phyloP scores from a whole-genome alignment of 139 green algal species.

The Zygnema cylindricum region DNA sequence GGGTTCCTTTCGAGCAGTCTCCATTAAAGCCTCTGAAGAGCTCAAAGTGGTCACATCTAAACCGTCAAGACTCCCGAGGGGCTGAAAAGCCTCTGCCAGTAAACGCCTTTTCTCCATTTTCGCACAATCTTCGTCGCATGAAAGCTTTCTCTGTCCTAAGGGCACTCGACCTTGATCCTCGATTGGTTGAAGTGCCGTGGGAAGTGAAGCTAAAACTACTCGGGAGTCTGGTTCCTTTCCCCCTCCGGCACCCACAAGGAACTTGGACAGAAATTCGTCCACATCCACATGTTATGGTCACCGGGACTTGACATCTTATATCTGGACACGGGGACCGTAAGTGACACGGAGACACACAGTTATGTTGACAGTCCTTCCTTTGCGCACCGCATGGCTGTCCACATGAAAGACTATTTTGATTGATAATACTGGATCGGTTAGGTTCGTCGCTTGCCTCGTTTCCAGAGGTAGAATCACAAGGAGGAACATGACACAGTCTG shows the following conservation, averaged over 20 bases:
- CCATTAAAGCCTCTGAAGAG: background rate
- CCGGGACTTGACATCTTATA: conserved; percentile 19
- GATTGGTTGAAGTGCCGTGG: conserved; percentile 21
- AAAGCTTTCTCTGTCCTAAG: conserved; percentile 45
- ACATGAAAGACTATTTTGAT: conserved; percentile 24
- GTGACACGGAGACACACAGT: conserved; percentile 42
- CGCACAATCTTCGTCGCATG: conserved; percentile 56
- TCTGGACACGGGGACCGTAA: conserved; percentile 34
- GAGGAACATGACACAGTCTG: conserved; percentile 36
- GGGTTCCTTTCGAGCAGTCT: conserved; percentile 29
- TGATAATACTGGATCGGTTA: too few relatives aligned
- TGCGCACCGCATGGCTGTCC: conserved; percentile 51
- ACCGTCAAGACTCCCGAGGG: background rate
- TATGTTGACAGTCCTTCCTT: conserved; percentile 44
- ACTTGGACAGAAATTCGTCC: conserved; percentile 36
- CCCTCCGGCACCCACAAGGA: conserved; percentile 30
- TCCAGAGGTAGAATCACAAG: conserved; percentile 7
- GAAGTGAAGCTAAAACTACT: background rate
- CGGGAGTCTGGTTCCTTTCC: conserved; percentile 40
- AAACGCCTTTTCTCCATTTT: conserved; percentile 37
- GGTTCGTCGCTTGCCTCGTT: background rate
- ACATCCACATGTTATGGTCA: conserved; percentile 48
- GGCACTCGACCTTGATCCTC: conserved; percentile 23
- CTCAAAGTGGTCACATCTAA: background rate
- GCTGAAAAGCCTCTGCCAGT: conserved; percentile 52